phyloP scores from a whole-genome alignment of 2,329 filamentous ascomycete species.

The Periglandula ipomoeae region DNA sequence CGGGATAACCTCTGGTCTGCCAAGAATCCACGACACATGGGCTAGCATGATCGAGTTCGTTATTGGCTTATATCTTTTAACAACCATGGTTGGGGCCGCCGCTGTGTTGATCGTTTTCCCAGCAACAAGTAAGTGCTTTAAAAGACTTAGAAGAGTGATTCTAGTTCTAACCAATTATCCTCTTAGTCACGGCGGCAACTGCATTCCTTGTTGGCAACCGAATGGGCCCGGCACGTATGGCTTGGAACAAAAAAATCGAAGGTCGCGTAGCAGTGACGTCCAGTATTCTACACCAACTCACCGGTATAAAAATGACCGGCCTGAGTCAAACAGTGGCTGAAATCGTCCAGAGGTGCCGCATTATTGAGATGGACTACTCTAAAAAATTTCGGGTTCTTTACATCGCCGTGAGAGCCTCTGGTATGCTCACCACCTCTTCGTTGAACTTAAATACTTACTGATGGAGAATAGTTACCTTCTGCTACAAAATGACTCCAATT shows the following conservation, averaged over 20 bases:
- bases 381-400: slow-evolving; percentile 5
- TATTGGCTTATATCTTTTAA: slow-evolving; percentile 9
- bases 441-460: too few species aligned
- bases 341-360: slow-evolving; percentile 9
- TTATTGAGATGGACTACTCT: slow-evolving; percentile 11
- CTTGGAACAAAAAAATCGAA: slow-evolving; percentile 22
- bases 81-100: slow-evolving; percentile 4
- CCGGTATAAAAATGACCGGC: slow-evolving; percentile 27
- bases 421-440: too few species aligned
- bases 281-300: slow-evolving; percentile 22
- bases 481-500: slow-evolving; percentile 8
- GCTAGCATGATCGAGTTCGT: slow-evolving; percentile 18
- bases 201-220: too few species aligned
- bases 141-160: too few species aligned
- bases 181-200: too few species aligned
- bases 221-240: slow-evolving; percentile 27
- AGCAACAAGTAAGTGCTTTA: slow-evolving; percentile 42
- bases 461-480: too few species aligned
- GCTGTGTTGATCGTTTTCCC: slow-evolving; percentile 48
- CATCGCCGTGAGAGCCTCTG: slow-evolving; percentile 5
- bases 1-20: slow-evolving; percentile 16
- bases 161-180: too few species aligned
- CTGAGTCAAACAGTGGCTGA: slow-evolving; percentile 12
- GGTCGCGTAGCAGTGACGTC: slow-evolving; percentile 21
- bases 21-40: slow-evolving; percentile 24